These are phyloP conservation scores for Beauveria asiatica DNA, from an alignment of 2,329 filamentous ascomycete species.

Conservation along the genomic window DNA sequence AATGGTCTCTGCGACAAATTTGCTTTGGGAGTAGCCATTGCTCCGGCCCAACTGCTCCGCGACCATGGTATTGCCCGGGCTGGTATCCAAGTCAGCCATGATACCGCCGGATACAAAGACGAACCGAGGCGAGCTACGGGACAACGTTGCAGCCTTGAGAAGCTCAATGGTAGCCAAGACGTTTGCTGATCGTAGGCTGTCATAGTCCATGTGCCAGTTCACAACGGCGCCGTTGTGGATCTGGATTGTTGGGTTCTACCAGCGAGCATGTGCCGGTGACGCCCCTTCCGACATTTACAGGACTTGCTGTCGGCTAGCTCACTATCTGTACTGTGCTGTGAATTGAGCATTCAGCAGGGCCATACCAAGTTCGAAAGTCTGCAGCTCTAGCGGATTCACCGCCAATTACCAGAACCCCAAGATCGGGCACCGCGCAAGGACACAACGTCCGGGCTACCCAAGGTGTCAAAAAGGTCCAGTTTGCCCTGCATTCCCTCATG, in stretches of 20 bases:
- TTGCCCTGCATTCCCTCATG: neutral
- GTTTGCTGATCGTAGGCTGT: constrained; percentile 62
- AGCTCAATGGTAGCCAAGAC: constrained; percentile 36
- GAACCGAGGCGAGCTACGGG: constrained; percentile 13
- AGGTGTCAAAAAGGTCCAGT: neutral
- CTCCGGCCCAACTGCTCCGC: neutral
- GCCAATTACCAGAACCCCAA: neutral
- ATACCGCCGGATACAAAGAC: constrained; percentile 19
- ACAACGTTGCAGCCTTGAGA: constrained; percentile 12
- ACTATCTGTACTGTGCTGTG: neutral
- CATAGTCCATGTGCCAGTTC: constrained; percentile 75
- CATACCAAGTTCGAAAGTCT: neutral
- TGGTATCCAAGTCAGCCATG: neutral
- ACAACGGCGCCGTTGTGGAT: constrained; percentile 79
- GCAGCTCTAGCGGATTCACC: neutral
- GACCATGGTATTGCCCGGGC: neutral
- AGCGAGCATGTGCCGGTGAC: constrained; percentile 6
- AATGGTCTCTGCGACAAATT: constrained; percentile 17
- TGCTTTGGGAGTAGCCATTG: constrained; percentile 18
- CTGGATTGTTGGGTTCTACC: constrained; percentile 1
- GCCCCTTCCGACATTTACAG: neutral
- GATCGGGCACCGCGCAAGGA: neutral
- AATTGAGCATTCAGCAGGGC: neutral
- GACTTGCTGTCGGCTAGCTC: neutral
- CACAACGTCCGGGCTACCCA: neutral